These are phyloP conservation scores for Irpex lacteus DNA, from an alignment of 1,284 basidiomycete species.

Conservation along the genomic window DNA sequence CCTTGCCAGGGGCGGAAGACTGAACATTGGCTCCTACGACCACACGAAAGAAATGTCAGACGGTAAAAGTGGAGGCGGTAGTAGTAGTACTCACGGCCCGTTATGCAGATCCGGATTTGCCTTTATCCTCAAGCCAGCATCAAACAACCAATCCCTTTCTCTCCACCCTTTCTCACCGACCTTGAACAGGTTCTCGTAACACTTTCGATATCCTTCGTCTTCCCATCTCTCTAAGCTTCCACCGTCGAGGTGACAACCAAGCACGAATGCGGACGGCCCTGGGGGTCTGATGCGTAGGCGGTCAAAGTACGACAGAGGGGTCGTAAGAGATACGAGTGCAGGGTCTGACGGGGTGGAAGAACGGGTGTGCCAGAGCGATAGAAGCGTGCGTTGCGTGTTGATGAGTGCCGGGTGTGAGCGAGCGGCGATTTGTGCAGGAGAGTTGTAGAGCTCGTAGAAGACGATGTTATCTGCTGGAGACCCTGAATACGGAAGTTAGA, in stretches of 20 bases:
- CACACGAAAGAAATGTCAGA: background rate
- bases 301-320: constrained; percentile 74
- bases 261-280: constrained; percentile 57
- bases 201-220: constrained; percentile 57
- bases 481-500: constrained; percentile 38
- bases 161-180: constrained; percentile 42
- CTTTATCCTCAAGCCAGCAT: constrained; percentile 47
- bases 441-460: constrained; percentile 73
- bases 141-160: constrained; percentile 46
- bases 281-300: constrained; percentile 72
- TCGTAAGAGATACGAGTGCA: constrained; percentile 44
- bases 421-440: constrained; percentile 53
- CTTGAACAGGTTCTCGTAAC: constrained; percentile 54
- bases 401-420: constrained; percentile 54
- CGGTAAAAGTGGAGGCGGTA: background rate
- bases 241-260: constrained; percentile 77
- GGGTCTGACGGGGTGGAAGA: constrained; percentile 27
- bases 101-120: constrained; percentile 58
- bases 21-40: constrained; percentile 60
- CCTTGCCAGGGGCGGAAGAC: constrained; percentile 81
- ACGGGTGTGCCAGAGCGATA: constrained; percentile 58
- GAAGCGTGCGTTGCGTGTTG: constrained; percentile 48
- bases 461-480: constrained; percentile 68
- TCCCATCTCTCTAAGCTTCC: constrained; percentile 81
- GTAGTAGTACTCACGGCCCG: constrained; percentile 35